Percentiles rank a stretch among this genome's conserved stretches.
Conservation (phyloP, 805 yeast species). For the Candida nonsorbophila region DNA sequence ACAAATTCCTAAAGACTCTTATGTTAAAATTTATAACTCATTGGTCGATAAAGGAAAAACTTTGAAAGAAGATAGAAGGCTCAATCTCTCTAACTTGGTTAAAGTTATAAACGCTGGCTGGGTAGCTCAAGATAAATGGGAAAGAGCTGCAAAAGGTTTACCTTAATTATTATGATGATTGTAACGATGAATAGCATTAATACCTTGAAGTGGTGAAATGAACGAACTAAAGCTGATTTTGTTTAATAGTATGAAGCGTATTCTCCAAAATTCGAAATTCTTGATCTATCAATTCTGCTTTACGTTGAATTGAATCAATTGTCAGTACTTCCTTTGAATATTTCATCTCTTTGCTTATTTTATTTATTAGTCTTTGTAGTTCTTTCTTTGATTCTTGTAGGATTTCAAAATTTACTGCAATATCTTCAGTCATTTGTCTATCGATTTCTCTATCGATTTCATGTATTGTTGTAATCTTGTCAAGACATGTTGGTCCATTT, state of each 20-base stretch:
- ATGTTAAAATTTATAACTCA: slow-evolving; percentile 58
- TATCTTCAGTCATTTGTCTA: slow-evolving; percentile 27
- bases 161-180: slow-evolving; percentile 12
- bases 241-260: slow-evolving; percentile 27
- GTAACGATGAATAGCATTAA: no score
- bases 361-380: slow-evolving; percentile 17
- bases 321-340: no score
- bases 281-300: slow-evolving; percentile 68
- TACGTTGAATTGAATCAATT: slow-evolving; percentile 15
- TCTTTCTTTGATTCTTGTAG: slow-evolving; percentile 17
- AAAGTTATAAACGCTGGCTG: slow-evolving; percentile 79
- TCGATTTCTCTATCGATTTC: slow-evolving; percentile 33
- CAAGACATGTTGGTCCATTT: slow-evolving; percentile 15
- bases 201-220: not conserved
- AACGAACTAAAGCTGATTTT: slow-evolving; percentile 1
- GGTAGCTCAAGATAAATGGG: slow-evolving; percentile 76
- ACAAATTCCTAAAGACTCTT: slow-evolving; percentile 45
- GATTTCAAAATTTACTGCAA: slow-evolving; percentile 23
- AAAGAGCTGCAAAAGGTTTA: slow-evolving; percentile 39
- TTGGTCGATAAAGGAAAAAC: slow-evolving; percentile 67
- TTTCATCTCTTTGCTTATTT: slow-evolving; percentile 1
- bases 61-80: slow-evolving; percentile 51
- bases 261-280: slow-evolving; percentile 66
- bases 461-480: slow-evolving; percentile 36
- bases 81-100: slow-evolving; percentile 70